phyloP scores from a whole-genome alignment of 139 green algal species.

The Gonium pectorale region DNA sequence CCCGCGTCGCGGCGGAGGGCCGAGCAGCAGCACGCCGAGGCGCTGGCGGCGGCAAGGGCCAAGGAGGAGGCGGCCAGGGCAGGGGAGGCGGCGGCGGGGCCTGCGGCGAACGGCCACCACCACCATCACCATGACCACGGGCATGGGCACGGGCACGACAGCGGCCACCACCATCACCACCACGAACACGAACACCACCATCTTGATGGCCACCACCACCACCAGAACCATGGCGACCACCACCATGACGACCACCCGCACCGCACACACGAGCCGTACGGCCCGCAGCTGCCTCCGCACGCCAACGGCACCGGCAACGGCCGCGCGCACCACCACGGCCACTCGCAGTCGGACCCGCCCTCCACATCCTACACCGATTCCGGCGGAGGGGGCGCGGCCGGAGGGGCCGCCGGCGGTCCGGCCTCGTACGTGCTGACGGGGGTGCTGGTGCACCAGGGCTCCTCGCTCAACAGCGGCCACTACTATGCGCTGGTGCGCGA shows the following conservation, averaged over 20 bases:
- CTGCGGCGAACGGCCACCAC: not conserved
- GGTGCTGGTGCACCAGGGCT: conserved; percentile 88
- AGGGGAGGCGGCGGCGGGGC: not conserved
- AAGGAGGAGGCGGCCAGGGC: not conserved
- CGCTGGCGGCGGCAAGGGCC: not conserved
- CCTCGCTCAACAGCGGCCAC: conserved; percentile 83
- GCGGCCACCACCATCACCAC: not conserved
- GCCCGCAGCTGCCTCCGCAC: not conserved
- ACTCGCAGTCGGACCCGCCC: too few relatives aligned
- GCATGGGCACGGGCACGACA: not conserved
- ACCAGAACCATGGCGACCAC: not conserved
- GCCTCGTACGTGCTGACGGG: conserved; percentile 80
- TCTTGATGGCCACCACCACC: not conserved
- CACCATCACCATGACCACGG: not conserved
- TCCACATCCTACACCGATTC: too few relatives aligned
- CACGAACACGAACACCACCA: not conserved
- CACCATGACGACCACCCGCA: not conserved
- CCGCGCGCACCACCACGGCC: not conserved
- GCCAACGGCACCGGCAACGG: not conserved
- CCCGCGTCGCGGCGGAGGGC: not conserved
- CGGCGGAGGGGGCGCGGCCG: not conserved
- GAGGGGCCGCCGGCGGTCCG: not conserved
- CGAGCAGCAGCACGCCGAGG: conserved; percentile 1
- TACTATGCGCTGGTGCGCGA: conserved; percentile 85
- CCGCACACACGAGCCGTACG: conserved; percentile 1